phyloP scores from a whole-genome alignment of 202 grass and related monocot genomes.

The Panicum virgatum region DNA sequence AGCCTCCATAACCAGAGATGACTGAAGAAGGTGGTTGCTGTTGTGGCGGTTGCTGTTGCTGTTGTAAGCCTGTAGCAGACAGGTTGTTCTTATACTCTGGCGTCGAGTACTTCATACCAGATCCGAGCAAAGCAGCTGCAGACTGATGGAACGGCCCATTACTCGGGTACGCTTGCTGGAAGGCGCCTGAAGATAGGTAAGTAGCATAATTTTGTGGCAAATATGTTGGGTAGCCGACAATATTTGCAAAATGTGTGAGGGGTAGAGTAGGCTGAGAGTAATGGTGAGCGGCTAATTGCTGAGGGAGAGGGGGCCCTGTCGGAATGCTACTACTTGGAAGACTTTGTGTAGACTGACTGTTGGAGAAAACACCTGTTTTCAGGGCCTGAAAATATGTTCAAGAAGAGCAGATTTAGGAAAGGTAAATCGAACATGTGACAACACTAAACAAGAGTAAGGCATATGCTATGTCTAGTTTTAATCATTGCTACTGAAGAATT shows the following conservation, averaged over 20 bases:
- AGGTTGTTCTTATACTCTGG: conserved; percentile 86
- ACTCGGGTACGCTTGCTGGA: conserved; percentile 85
- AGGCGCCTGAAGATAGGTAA: conserved; percentile 81
- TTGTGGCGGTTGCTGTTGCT: conserved; percentile 5
- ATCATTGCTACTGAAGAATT: not conserved
- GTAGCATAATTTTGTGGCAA: conserved; percentile 76
- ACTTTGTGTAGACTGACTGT: conserved; percentile 62
- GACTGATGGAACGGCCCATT: conserved; percentile 89
- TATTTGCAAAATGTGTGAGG: conserved; percentile 69
- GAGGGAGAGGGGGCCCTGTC: conserved; percentile 58
- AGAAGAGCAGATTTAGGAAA: conserved; percentile 3
- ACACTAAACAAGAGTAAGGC: too few species aligned
- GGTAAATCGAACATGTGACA: not conserved
- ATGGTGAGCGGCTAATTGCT: conserved; percentile 81
- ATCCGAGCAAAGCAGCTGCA: conserved; percentile 59
- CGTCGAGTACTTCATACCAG: conserved; percentile 89
- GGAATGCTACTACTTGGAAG: conserved; percentile 63
- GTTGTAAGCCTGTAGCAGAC: conserved; percentile 67
- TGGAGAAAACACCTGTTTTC: conserved; percentile 75
- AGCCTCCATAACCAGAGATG: conserved; percentile 81
- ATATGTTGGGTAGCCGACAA: conserved; percentile 83
- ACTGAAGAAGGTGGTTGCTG: conserved; percentile 58
- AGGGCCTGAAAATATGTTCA: conserved; percentile 49
- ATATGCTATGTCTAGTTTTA: not conserved
- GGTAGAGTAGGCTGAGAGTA: conserved; percentile 88